phyloP scores from a whole-genome alignment of 352 stramenopile species.

The Phytophthora capsici region DNA sequence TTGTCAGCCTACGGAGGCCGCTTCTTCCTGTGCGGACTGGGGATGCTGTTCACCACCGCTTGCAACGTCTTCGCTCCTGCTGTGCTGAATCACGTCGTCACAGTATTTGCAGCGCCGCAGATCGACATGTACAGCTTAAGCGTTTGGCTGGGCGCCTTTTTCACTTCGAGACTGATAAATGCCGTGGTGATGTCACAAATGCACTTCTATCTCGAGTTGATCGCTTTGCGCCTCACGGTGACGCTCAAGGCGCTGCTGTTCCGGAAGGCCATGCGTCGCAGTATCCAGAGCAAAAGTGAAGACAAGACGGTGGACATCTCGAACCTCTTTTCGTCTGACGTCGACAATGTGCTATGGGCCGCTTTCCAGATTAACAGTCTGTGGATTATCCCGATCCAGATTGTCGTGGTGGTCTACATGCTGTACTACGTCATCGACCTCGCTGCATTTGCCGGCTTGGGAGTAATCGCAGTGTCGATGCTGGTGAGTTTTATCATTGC shows the following conservation, averaged over 20 bases:
- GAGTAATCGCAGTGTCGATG: conserved; percentile 38
- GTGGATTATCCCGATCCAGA: conserved; percentile 55
- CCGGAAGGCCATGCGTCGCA: conserved; percentile 41
- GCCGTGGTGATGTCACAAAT: background rate
- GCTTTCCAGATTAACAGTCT: conserved; percentile 49
- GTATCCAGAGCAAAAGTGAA: conserved; percentile 24
- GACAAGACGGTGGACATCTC: conserved; percentile 68
- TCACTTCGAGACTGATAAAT: conserved; percentile 30
- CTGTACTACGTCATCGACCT: conserved; percentile 46
- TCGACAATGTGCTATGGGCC: conserved; percentile 54
- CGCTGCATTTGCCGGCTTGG: conserved; percentile 50
- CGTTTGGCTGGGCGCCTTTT: conserved; percentile 50
- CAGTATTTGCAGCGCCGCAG: conserved; percentile 19
- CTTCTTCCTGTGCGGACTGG: conserved; percentile 36
- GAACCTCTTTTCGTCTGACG: conserved; percentile 94
- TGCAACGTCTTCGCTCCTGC: conserved; percentile 46
- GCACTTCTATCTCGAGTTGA: conserved; percentile 36
- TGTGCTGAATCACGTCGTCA: conserved; percentile 53
- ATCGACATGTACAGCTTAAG: conserved; percentile 35
- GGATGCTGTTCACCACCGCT: conserved; percentile 31
- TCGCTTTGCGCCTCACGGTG: conserved; percentile 37
- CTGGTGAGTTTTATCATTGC: conserved; percentile 61
- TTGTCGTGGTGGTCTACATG: conserved; percentile 40
- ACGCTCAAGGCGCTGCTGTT: conserved; percentile 52
- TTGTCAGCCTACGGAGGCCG: conserved; percentile 26